These are phyloP conservation scores for Vicia villosa DNA, from an alignment of 306 rosid species.

Conservation along the genomic window DNA sequence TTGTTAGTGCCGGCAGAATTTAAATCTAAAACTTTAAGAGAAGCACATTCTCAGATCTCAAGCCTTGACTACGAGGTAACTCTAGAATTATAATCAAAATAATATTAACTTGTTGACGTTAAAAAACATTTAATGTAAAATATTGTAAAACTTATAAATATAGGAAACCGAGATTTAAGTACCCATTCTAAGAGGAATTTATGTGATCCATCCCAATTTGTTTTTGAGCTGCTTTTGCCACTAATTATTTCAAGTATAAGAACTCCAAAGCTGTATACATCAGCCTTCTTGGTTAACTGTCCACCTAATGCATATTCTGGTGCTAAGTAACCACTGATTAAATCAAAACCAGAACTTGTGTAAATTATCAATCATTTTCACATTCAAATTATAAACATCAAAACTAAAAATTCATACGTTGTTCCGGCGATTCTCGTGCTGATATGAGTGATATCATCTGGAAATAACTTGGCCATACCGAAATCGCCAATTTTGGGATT, in stretches of 20 bases:
- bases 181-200: constrained; percentile 84
- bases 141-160: neutral
- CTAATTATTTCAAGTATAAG: constrained; percentile 84
- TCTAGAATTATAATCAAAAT: neutral
- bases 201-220: constrained; percentile 55
- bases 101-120: neutral
- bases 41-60: too few species aligned
- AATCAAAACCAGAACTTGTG: constrained; percentile 39
- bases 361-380: constrained; percentile 7
- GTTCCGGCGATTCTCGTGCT: constrained; percentile 99
- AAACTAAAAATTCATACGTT: constrained; percentile 62
- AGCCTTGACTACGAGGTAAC: too few species aligned
- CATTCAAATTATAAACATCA: constrained; percentile 19
- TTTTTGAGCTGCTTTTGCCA: constrained; percentile 70
- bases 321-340: constrained; percentile 87
- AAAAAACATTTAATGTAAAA: neutral
- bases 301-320: constrained; percentile 98
- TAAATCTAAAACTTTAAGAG: too few species aligned
- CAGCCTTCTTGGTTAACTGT: constrained; percentile 86
- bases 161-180: constrained; percentile 20
- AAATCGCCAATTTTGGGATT: constrained; percentile 96
- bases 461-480: constrained; percentile 95
- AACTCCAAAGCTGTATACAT: constrained; percentile 88
- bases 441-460: constrained; percentile 89
- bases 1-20: too few species aligned